These are phyloP conservation scores for Chloropicon primus DNA, from an alignment of 139 green algal genomes.

Conservation along the genomic window DNA sequence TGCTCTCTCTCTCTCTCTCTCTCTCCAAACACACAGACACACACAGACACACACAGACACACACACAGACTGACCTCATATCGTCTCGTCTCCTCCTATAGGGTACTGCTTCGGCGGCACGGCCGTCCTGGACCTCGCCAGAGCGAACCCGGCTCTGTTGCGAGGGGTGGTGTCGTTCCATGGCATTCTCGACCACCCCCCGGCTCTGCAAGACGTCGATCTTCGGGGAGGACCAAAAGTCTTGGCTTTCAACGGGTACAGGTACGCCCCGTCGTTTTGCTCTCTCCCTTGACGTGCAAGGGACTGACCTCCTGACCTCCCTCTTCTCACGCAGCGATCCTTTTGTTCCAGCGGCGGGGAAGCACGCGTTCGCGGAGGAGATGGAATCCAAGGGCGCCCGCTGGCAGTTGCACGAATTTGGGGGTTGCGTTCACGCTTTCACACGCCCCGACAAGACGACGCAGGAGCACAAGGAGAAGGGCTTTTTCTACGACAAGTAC, in stretches of 20 bases:
- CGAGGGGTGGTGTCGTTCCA: constrained; percentile 8
- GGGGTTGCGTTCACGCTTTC: constrained; percentile 5
- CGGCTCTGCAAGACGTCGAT: background rate
- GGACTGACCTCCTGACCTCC: no score
- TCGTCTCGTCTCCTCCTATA: no score
- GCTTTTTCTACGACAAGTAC: constrained; percentile 8
- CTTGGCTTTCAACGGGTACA: constrained; percentile 2
- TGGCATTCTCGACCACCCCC: constrained; percentile 1
- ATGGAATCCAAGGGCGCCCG: constrained; percentile 7
- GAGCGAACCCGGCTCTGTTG: background rate
- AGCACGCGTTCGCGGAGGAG: constrained; percentile 7
- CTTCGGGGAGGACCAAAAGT: background rate
- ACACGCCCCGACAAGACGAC: constrained; percentile 13
- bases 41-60: no score
- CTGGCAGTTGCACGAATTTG: background rate
- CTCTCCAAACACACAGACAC: no score
- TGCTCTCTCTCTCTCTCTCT: no score
- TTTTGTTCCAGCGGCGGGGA: background rate
- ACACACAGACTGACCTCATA: no score
- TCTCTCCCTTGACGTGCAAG: no score
- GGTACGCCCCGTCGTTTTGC: no score
- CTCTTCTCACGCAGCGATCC: no score
- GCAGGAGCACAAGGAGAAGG: background rate
- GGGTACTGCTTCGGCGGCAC: constrained; percentile 13
- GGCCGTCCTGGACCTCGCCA: background rate